phyloP scores from a whole-genome alignment of 2,329 filamentous ascomycete genomes.

The Alternaria rosae region DNA sequence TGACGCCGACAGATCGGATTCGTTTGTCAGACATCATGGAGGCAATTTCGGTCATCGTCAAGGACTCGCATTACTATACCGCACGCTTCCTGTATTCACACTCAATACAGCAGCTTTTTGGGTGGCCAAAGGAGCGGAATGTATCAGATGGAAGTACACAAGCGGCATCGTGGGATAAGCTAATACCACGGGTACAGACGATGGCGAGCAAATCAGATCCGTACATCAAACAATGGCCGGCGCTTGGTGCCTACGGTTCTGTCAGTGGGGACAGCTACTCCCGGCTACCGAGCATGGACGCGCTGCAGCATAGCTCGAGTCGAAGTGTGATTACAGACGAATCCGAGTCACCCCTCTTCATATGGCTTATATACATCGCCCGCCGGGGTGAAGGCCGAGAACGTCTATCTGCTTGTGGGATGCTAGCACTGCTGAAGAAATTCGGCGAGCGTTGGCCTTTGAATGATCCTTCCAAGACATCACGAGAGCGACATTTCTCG shows the following conservation, averaged over 20 bases:
- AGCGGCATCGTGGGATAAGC: conserved; percentile 38
- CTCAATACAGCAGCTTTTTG: conserved; percentile 46
- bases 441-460: conserved; percentile 48
- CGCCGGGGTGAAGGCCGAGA: conserved; percentile 51
- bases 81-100: conserved; percentile 63
- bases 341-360: conserved; percentile 56
- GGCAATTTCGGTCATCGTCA: conserved; percentile 77
- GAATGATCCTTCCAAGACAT: conserved; percentile 48
- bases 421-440: conserved; percentile 49
- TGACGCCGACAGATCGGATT: background rate
- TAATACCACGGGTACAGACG: conserved; percentile 51
- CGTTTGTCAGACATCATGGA: conserved; percentile 74
- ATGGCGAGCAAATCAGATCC: conserved; percentile 49
- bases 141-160: conserved; percentile 30
- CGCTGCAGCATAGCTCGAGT: conserved; percentile 36
- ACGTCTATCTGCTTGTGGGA: conserved; percentile 53
- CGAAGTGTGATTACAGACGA: conserved; percentile 49
- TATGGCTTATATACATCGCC: conserved; percentile 57
- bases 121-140: conserved; percentile 37
- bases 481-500: conserved; percentile 53
- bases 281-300: conserved; percentile 44
- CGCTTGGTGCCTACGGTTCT: conserved; percentile 46
- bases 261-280: conserved; percentile 38
- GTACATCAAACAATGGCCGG: conserved; percentile 55
- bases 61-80: conserved; percentile 79